phyloP scores from a whole-genome alignment of 2,329 filamentous ascomycete genomes.

The Phyllosticta ampelicida region DNA sequence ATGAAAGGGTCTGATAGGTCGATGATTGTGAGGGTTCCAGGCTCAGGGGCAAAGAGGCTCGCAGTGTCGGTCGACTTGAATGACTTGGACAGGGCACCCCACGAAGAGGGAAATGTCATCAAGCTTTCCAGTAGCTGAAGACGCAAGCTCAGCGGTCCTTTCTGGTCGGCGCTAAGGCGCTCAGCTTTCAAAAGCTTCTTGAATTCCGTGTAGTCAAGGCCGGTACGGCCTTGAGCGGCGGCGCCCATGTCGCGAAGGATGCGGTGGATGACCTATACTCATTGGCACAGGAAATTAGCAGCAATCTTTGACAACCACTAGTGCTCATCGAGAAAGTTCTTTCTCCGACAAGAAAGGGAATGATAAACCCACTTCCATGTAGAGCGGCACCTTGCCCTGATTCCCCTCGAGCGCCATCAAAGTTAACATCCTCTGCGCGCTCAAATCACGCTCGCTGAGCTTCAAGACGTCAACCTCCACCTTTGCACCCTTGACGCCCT shows the following conservation, averaged over 20 bases:
- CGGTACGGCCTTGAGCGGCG: slow-evolving; percentile 28
- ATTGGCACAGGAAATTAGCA: not conserved
- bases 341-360: not conserved
- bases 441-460: slow-evolving; percentile 39
- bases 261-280: slow-evolving; percentile 36
- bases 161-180: slow-evolving; percentile 40
- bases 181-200: slow-evolving; percentile 26
- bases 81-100: slow-evolving; percentile 7
- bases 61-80: not conserved
- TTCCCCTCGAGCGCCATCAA: slow-evolving; percentile 41
- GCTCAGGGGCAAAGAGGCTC: slow-evolving; percentile 19
- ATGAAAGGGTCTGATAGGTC: slow-evolving; percentile 66
- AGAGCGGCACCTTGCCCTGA: slow-evolving; percentile 40
- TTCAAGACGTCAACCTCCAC: slow-evolving; percentile 33
- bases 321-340: not conserved
- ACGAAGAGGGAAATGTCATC: slow-evolving; percentile 29
- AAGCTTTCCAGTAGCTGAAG: slow-evolving; percentile 56
- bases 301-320: not conserved
- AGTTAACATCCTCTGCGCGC: slow-evolving; percentile 42
- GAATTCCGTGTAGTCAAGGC: slow-evolving; percentile 45
- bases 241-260: slow-evolving; percentile 48
- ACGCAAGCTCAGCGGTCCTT: slow-evolving; percentile 46
- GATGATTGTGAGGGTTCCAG: slow-evolving; percentile 51
- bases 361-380: slow-evolving; percentile 34
- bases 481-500: not conserved